Conservation (phyloP, 2,329 filamentous ascomycete species). For the Sclerotinia spermophila region DNA sequence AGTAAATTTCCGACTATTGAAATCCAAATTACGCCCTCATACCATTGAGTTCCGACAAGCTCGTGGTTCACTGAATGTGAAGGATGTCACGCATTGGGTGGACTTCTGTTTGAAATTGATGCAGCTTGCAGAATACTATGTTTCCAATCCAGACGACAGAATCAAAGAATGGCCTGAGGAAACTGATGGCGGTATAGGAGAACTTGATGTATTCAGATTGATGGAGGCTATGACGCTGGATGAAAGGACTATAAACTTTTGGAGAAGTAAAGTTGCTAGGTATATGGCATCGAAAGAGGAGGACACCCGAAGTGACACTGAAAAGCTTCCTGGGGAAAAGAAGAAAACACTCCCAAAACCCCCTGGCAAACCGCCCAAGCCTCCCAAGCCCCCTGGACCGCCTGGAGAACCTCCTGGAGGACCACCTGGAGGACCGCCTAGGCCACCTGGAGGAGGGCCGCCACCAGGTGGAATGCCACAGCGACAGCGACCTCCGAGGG, state of each 20-base stretch:
- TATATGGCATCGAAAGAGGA: not conserved
- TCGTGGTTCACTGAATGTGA: conserved; percentile 23
- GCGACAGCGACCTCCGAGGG: not conserved
- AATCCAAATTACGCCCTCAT: conserved; percentile 10
- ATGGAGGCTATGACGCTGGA: not conserved
- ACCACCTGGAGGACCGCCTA: not conserved
- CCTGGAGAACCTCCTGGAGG: too few relatives aligned
- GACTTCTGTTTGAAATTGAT: conserved; percentile 31
- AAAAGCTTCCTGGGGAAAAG: not conserved
- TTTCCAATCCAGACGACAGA: conserved; percentile 13
- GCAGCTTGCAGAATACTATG: conserved; percentile 25
- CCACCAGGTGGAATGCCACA: not conserved
- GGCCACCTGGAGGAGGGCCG: not conserved
- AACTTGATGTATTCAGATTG: not conserved
- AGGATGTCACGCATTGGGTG: conserved; percentile 27
- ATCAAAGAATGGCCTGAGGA: conserved; percentile 19
- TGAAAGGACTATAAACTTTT: not conserved
- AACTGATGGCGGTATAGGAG: not conserved
- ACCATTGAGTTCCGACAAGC: conserved; percentile 33
- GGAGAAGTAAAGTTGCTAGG: not conserved
- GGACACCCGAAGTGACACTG: conserved; percentile 12
- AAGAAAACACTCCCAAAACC: not conserved
- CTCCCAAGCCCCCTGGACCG: not conserved
- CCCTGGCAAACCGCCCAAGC: too few relatives aligned
- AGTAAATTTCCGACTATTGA: conserved; percentile 25